These are phyloP conservation scores for Moricandia arvensis DNA, from an alignment of 345 rosid species.

Conservation along the genomic window DNA sequence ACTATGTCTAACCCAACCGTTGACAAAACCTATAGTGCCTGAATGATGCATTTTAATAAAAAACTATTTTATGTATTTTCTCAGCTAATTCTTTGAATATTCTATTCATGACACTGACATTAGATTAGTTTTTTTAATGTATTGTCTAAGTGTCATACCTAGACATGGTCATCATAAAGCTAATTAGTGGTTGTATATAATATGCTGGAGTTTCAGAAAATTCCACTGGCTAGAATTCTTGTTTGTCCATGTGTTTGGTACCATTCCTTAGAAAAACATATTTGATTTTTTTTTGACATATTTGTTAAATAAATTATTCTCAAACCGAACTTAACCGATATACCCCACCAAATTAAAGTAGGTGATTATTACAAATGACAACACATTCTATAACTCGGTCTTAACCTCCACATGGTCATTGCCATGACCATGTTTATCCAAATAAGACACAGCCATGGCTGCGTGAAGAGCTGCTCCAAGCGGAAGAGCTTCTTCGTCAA, in stretches of 20 bases:
- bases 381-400: slow-evolving; percentile 23
- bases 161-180: slow-evolving; percentile 1
- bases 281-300: background rate
- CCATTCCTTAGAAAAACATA: background rate
- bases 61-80: background rate
- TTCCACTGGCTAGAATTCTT: background rate
- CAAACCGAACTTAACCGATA: background rate
- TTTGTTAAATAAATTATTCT: background rate
- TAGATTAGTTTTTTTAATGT: background rate
- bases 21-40: background rate
- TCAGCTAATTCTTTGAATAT: background rate
- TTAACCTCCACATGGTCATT: slow-evolving; percentile 19
- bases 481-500: slow-evolving; percentile 65
- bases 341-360: background rate
- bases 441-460: slow-evolving; percentile 59
- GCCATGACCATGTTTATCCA: slow-evolving; percentile 40
- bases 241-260: background rate
- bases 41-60: background rate
- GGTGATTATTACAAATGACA: slow-evolving; percentile 1
- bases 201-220: background rate
- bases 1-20: slow-evolving; percentile 16
- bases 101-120: background rate
- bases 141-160: background rate
- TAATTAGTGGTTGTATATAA: background rate
- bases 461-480: slow-evolving; percentile 69